A percentile compares a stretch with the other conserved stretches of the same genome.
Evolutionary conservation across 805 yeast genomes (phyloP).

Genomic region (Cyberlindnera meyerae): DNA sequence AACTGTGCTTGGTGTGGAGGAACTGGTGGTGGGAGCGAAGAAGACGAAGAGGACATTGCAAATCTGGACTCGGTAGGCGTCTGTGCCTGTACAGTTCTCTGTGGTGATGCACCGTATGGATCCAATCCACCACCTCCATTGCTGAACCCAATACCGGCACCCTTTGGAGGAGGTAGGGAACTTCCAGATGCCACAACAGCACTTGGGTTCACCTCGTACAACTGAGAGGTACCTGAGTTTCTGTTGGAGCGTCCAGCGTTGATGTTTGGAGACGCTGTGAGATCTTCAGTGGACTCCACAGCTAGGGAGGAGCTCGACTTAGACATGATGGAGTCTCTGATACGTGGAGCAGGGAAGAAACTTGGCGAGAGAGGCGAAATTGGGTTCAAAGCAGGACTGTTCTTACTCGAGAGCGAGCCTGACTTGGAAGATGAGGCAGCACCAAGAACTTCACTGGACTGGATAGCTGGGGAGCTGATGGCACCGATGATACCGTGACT

Average conservation of each 20-base stretch:
- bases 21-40: no score
- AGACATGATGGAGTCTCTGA: conserved; percentile 23
- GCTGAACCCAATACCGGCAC: conserved; percentile 15
- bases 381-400: conserved; percentile 22
- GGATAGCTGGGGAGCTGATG: conserved; percentile 42
- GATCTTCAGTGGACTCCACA: conserved; percentile 13
- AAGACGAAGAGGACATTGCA: no score
- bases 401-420: no score
- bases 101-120: not conserved
- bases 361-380: conserved; percentile 33
- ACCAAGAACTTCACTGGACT: conserved; percentile 31
- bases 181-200: conserved; percentile 1
- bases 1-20: no score
- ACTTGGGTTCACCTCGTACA: conserved; percentile 28
- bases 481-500: conserved; percentile 59
- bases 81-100: no score
- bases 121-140: conserved; percentile 1
- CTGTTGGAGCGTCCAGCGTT: conserved; percentile 14
- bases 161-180: conserved; percentile 9
- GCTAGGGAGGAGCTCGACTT: conserved; percentile 18
- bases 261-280: conserved; percentile 12
- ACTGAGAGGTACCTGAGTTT: conserved; percentile 28
- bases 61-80: no score
- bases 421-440: no score
- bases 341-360: conserved; percentile 31